Evolutionary conservation across 176 grass and related monocot genomes (phyloP).

Genomic region (Zizania latifolia): DNA sequence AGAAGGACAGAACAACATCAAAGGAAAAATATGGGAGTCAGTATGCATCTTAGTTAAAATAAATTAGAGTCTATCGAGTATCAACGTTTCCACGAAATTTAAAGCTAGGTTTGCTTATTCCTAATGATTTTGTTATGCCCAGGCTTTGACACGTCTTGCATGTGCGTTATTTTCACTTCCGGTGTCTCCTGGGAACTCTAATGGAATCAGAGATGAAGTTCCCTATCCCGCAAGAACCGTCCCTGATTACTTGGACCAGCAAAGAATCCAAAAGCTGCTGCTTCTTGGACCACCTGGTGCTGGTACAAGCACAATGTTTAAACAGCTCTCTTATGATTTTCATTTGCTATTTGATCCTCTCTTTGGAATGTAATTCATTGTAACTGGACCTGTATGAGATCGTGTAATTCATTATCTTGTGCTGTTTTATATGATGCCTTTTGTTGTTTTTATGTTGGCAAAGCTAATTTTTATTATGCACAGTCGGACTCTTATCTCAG

Average conservation of each 20-base stretch:
- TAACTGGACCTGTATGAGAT: background rate
- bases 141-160: constrained; percentile 71
- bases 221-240: constrained; percentile 53
- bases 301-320: constrained; percentile 95
- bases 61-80: background rate
- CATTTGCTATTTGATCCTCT: background rate
- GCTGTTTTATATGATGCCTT: background rate
- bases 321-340: constrained; percentile 54
- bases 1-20: constrained; percentile 99
- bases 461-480: background rate
- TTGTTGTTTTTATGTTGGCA: background rate
- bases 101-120: background rate
- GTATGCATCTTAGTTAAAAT: constrained; percentile 53
- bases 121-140: constrained; percentile 5
- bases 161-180: constrained; percentile 78
- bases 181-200: constrained; percentile 56
- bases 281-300: constrained; percentile 76
- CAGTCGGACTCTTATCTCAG: background rate
- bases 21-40: constrained; percentile 84
- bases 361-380: background rate
- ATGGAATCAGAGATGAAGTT: constrained; percentile 56
- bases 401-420: background rate
- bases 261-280: constrained; percentile 80
- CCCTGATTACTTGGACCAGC: constrained; percentile 87
- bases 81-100: background rate